Percentiles rank a stretch among this genome's conserved stretches.
These are phyloP conservation scores for Candida chauliodis DNA, from an alignment of 805 yeast species.

Conservation along the genomic window DNA sequence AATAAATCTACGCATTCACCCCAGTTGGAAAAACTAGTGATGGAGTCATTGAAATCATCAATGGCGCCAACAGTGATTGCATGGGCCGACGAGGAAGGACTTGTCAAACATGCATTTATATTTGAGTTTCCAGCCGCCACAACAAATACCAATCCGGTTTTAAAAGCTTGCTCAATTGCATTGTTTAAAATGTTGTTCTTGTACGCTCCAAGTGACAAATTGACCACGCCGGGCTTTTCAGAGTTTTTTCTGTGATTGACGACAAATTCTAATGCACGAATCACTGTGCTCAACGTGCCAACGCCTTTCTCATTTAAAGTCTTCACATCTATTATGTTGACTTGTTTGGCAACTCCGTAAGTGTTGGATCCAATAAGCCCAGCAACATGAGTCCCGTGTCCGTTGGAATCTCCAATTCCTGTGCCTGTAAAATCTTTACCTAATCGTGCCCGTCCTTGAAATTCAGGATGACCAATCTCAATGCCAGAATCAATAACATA, in stretches of 20 bases:
- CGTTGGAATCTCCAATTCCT: constrained; percentile 48
- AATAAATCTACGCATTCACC: constrained; percentile 84
- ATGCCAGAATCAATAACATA: constrained; percentile 88
- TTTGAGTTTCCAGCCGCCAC: constrained; percentile 88
- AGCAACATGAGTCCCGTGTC: constrained; percentile 58
- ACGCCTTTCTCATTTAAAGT: constrained; percentile 65
- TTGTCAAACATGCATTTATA: constrained; percentile 72
- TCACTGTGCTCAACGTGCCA: constrained; percentile 63
- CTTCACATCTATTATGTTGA: constrained; percentile 65
- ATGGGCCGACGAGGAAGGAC: constrained; percentile 75
- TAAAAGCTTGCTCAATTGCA: constrained; percentile 72
- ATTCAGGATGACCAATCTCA: constrained; percentile 53
- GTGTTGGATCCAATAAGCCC: constrained; percentile 49
- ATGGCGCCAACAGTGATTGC: constrained; percentile 87
- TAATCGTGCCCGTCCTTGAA: constrained; percentile 55
- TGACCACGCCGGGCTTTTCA: constrained; percentile 55
- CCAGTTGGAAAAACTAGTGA: constrained; percentile 84
- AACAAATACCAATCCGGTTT: constrained; percentile 66
- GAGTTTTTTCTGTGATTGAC: constrained; percentile 51
- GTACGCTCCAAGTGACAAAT: constrained; percentile 75
- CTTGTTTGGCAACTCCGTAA: constrained; percentile 53
- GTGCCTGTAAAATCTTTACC: constrained; percentile 64
- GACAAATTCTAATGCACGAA: constrained; percentile 64
- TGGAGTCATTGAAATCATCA: constrained; percentile 64
- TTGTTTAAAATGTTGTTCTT: constrained; percentile 62